Evolutionary conservation across 768 basidiomycete species (phyloP), one percentile per base, ranked within the genome.

Genomic region (Collybiopsis luxurians): DNA sequence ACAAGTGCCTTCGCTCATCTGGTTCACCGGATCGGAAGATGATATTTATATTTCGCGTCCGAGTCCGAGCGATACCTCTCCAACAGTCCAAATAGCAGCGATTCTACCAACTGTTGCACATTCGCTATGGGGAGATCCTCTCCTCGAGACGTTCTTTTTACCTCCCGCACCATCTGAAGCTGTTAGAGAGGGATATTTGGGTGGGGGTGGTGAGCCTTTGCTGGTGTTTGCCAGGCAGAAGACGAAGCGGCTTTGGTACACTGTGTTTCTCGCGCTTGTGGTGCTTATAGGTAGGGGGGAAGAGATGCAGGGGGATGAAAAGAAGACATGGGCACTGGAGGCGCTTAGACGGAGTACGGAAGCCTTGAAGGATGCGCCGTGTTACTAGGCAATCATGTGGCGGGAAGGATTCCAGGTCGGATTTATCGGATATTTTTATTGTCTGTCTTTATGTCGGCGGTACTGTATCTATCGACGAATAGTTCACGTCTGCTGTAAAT

Each of bases 221-320:
- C 73, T 87, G 2, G 64, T 81, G 23, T 85, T 90, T 58, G 71
- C 78, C 12, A 76, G 89, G 48, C 89, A 91, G 69, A 80, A 76
- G 66, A 92, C 89, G 48, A 92, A 92, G 69, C 72, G 89, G 58
- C 61, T 85, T 47, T 92, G 89, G 90, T 91, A 90, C 66, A 83
- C 83, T 30, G 63, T 90, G 5, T 90, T 86, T 66, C 64, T 87
- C 57, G 83, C 85, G 12, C 63, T 85, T 11, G 68, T 86, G 2
- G 71, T 86, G 52, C 67, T 86, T 47, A 72, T 71, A 24, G 80
- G 79, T 60, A 67, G 66, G n/a, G n/a, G n/a, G 27, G 67, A 65
- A 19, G 55, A 47, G 56, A 39, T 44, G 49, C 44, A 55, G 34
- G 59, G 59, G 40, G 57, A 46, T 26, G 53, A 45, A 63, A 66